Percentiles rank a stretch among this genome's conserved stretches.
phyloP scores from a whole-genome alignment of 2,329 filamentous ascomycete genomes.

The Colletotrichum sidae region DNA sequence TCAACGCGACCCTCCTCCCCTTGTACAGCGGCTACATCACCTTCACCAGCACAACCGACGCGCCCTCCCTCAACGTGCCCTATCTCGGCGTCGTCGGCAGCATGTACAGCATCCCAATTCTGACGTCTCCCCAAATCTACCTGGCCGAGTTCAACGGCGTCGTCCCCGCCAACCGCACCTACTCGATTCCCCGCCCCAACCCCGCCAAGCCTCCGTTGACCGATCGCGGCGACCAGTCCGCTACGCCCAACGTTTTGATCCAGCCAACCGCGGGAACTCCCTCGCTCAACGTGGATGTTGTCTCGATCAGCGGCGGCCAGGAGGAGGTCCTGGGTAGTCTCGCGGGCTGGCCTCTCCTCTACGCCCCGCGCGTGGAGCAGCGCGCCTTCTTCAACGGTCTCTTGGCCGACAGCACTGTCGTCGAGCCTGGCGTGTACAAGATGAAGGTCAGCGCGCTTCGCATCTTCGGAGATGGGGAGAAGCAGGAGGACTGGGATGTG shows the following conservation, averaged over 20 bases:
- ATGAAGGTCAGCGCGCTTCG: constrained; percentile 61
- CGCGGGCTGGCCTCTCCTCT: constrained; percentile 28
- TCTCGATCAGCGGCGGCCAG: constrained; percentile 49
- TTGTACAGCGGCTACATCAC: constrained; percentile 56
- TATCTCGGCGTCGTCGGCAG: constrained; percentile 55
- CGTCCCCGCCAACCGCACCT: constrained; percentile 49
- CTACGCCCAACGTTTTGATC: constrained; percentile 52
- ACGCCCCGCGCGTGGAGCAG: neutral
- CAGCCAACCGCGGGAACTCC: constrained; percentile 59
- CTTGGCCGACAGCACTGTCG: constrained; percentile 59
- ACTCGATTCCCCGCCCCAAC: constrained; percentile 55
- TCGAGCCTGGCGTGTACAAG: constrained; percentile 61
- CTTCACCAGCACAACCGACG: constrained; percentile 53
- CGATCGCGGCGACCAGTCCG: constrained; percentile 40
- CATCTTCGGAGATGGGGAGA: constrained; percentile 59
- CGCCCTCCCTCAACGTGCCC: constrained; percentile 50
- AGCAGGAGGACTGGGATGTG: constrained; percentile 41
- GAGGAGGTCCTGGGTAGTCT: constrained; percentile 38
- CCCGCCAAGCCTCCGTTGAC: constrained; percentile 41
- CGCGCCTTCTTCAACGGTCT: constrained; percentile 56
- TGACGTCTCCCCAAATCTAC: constrained; percentile 45
- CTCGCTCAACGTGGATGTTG: constrained; percentile 55
- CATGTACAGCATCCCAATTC: constrained; percentile 47
- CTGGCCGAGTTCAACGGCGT: constrained; percentile 40
- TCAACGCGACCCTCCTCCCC: constrained; percentile 50